These are phyloP conservation scores for Austropuccinia psidii DNA, from an alignment of 1,284 basidiomycete species.

Conservation along the genomic window DNA sequence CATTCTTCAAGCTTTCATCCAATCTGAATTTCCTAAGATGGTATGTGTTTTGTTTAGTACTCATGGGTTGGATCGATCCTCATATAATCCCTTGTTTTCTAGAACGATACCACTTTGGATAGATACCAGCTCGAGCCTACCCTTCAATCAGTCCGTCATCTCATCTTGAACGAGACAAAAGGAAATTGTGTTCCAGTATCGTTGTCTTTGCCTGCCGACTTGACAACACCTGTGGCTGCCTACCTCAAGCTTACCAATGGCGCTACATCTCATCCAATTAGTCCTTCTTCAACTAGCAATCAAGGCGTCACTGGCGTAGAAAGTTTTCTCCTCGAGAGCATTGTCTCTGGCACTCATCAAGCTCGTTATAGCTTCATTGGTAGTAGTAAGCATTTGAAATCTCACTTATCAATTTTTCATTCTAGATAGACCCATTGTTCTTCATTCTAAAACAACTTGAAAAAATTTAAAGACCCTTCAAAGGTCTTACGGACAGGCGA, in stretches of 20 bases:
- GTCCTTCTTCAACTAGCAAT: constrained; percentile 44
- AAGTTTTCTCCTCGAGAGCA: constrained; percentile 86
- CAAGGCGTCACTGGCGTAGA: constrained; percentile 47
- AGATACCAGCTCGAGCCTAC: constrained; percentile 14
- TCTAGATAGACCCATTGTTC: neutral
- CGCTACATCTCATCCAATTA: constrained; percentile 50
- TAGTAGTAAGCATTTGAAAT: constrained; percentile 75
- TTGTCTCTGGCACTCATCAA: constrained; percentile 80
- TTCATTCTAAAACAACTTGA: neutral
- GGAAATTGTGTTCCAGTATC: constrained; percentile 91
- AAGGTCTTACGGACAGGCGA: constrained; percentile 86
- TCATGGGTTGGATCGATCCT: too few species aligned
- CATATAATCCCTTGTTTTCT: too few species aligned
- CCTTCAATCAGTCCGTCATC: constrained; percentile 14
- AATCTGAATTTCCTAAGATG: too few species aligned
- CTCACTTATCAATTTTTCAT: constrained; percentile 37
- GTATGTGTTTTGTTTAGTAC: too few species aligned
- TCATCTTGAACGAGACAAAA: constrained; percentile 56
- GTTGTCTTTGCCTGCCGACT: constrained; percentile 85
- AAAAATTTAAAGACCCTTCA: constrained; percentile 62
- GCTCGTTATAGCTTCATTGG: constrained; percentile 95
- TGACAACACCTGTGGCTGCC: constrained; percentile 93
- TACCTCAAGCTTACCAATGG: constrained; percentile 89
- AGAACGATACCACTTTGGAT: neutral
- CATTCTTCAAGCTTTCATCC: too few species aligned